phyloP scores from a whole-genome alignment of 2,329 filamentous ascomycete genomes.

The Amesomyces nigricolor region DNA sequence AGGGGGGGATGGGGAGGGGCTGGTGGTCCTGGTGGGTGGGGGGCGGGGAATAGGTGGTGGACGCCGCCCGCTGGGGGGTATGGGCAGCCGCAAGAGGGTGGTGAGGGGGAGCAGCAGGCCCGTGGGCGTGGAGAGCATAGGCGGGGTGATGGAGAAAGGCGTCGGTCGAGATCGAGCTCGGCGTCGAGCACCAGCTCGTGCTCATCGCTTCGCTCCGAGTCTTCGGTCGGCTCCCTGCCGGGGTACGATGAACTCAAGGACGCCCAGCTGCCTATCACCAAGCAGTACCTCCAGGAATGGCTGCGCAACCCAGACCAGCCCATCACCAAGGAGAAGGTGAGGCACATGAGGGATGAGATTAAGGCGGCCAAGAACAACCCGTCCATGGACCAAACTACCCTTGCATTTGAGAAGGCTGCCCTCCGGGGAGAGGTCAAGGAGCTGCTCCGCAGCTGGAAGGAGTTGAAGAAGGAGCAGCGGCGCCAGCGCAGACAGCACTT shows the following conservation, averaged over 20 bases:
- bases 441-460: constrained; percentile 41
- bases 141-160: constrained; percentile 12
- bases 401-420: constrained; percentile 29
- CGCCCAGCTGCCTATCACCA: constrained; percentile 43
- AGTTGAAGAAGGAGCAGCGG: constrained; percentile 35
- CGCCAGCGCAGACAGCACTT: constrained; percentile 31
- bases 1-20: neutral
- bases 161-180: constrained; percentile 27
- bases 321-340: constrained; percentile 42
- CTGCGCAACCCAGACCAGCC: constrained; percentile 44
- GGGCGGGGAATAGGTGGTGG: constrained; percentile 14
- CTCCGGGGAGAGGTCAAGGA: constrained; percentile 42
- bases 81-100: neutral
- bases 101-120: neutral
- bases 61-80: neutral
- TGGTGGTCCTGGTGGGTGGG: constrained; percentile 3
- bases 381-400: neutral
- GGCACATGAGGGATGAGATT: constrained; percentile 39
- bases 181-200: constrained; percentile 34
- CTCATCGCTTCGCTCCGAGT: constrained; percentile 33
- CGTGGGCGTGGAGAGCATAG: constrained; percentile 10
- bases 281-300: constrained; percentile 43
- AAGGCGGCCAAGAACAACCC: constrained; percentile 29
- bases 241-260: constrained; percentile 47
- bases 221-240: constrained; percentile 49